phyloP scores from a whole-genome alignment of 2,329 filamentous ascomycete genomes.

The Alternaria longipes region DNA sequence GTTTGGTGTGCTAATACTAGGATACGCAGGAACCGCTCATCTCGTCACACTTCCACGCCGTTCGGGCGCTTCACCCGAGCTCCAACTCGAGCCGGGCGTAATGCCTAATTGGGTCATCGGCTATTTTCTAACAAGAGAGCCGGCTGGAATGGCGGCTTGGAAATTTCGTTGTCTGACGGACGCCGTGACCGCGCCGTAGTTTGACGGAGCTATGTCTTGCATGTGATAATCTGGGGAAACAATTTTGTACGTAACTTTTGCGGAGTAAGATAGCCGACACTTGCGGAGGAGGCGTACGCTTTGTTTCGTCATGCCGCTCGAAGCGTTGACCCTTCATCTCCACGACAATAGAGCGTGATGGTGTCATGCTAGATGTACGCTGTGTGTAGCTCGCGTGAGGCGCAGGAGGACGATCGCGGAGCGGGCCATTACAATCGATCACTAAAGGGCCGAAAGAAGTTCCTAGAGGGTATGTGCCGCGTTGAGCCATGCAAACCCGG shows the following conservation, averaged over 20 bases:
- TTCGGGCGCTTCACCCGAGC: not conserved
- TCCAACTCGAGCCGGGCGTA: slow-evolving; percentile 8
- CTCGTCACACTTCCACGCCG: slow-evolving; percentile 6
- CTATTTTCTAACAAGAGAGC: not conserved
- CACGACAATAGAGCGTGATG: not conserved
- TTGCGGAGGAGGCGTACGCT: not conserved
- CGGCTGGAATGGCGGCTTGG: not conserved
- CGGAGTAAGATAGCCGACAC: not conserved
- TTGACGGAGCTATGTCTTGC: slow-evolving; percentile 7
- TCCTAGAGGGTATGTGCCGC: slow-evolving; percentile 1
- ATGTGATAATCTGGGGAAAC: slow-evolving; percentile 17
- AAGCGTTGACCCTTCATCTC: not conserved
- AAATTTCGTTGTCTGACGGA: not conserved
- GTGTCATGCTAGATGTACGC: slow-evolving; percentile 1
- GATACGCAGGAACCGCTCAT: slow-evolving; percentile 9
- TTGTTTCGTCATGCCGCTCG: not conserved
- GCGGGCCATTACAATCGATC: slow-evolving; percentile 16
- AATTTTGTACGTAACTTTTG: slow-evolving; percentile 14
- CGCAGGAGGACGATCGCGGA: slow-evolving; percentile 8
- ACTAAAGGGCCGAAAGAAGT: slow-evolving; percentile 11
- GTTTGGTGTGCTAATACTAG: slow-evolving; percentile 2
- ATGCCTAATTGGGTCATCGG: slow-evolving; percentile 7
- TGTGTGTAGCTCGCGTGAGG: not conserved
- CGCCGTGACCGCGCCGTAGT: not conserved
- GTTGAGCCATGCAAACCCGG: not conserved